Evolutionary conservation across 164 flowering plant species (phyloP), one percentile per base, ranked within the genome.

Genomic region (Liquidambar formosana): DNA sequence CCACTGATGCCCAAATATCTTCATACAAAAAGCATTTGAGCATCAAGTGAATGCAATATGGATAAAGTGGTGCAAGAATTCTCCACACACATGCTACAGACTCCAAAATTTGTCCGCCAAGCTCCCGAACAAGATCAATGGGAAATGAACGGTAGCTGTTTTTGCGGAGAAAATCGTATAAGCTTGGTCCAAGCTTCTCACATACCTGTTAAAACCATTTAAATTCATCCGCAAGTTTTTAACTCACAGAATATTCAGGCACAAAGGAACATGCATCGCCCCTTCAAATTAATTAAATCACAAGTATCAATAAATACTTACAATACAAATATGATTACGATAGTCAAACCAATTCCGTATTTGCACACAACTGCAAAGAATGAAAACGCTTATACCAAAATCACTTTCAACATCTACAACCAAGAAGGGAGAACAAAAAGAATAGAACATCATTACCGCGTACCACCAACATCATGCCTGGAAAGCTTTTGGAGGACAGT

Each of bases 171-270:
- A 90, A 94, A 92, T 94, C 97, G 75, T 89, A 94, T 84, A 92
- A 92, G 90, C 98, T 94, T 82, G 98, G 98, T 73, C 98, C 98
- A 86, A 94, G 98, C 95, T 86, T 94, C 95, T 94, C 98, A 90
- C 90, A 94, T 58, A 94, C 98, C 98, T 94, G 97, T 86, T 81
- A 72, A 85, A 79, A 88, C 82, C 90, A 89, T 84, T 89, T 82
- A 77, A 81, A 84, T 84, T 70, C 91, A 87, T 80, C 88, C 78
- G 79, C 88, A 84, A 75, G 84, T 78, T 79, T 77, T 75, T 80
- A 91, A 85, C 87, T 82, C 79, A 66, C 85, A 88, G 75, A 73
- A 84, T 73, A 85, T 80, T 75, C 52, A 77, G 76, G 77, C 80
- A 80, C 51, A 76, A 71, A 71, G 71, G 73, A 75, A 69, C 62